Conservation (phyloP, 306 rosid genomes). For the Quercus aquifolioides region DNA sequence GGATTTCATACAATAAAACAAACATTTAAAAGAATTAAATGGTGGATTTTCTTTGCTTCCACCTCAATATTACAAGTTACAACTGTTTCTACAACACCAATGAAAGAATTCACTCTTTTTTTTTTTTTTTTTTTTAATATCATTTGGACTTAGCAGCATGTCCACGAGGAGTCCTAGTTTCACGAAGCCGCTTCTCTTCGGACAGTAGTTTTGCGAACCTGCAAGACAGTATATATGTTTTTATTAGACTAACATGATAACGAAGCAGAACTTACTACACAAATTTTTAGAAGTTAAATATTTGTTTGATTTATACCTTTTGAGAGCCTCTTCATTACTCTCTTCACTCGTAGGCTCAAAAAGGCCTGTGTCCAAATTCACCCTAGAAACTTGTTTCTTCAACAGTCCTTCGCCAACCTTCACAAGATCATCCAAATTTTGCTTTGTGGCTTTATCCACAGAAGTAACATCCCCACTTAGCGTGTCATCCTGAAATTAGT, state of each 20-base stretch:
- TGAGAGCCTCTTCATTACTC: constrained; percentile 52
- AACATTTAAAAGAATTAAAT: no score
- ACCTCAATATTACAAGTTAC: no score
- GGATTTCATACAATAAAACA: no score
- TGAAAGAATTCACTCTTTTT: no score
- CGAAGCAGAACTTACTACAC: no score
- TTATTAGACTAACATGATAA: no score
- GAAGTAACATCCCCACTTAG: constrained; percentile 22
- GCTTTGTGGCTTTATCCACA: constrained; percentile 32
- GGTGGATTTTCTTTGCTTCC: no score
- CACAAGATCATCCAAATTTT: constrained; percentile 46
- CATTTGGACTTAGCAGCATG: not conserved
- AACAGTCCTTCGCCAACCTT: constrained; percentile 34
- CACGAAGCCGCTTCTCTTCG: constrained; percentile 16
- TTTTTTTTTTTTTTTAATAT: not conserved
- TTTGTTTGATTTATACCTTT: constrained; percentile 23
- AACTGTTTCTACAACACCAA: no score
- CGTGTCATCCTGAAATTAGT: constrained; percentile 44
- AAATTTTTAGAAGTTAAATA: no score
- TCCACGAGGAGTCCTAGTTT: not conserved
- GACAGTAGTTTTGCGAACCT: constrained; percentile 27
- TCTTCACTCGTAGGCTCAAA: constrained; percentile 21
- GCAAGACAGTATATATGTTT: not conserved
- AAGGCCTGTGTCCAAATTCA: constrained; percentile 35
- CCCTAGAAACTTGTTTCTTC: constrained; percentile 33